A percentile compares a stretch with the other conserved stretches of the same genome.
Conservation (phyloP, 768 basidiomycete genomes). For the Harrya chromipes region DNA sequence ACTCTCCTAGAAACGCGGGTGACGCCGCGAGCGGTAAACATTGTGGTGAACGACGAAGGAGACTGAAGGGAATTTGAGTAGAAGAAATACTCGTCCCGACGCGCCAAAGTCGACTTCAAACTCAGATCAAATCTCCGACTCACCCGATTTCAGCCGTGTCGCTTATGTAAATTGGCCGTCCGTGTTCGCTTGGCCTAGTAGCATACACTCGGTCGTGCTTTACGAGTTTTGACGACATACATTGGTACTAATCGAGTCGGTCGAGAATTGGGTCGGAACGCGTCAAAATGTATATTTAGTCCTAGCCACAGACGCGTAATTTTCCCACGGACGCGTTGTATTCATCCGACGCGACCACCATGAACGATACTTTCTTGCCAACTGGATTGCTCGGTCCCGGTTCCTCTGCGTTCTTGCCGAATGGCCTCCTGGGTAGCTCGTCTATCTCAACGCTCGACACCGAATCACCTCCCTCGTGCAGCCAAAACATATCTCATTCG, state of each 20-base stretch:
- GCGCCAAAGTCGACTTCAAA: conserved; percentile 19
- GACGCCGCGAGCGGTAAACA: conserved; percentile 87
- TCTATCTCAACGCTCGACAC: neutral
- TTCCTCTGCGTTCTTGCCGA: conserved; percentile 25
- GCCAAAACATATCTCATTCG: conserved; percentile 1
- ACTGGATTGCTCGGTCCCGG: conserved; percentile 22
- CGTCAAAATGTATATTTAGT: no score
- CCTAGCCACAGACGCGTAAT: conserved; percentile 11
- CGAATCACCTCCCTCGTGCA: neutral
- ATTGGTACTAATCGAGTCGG: no score
- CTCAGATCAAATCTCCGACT: conserved; percentile 29
- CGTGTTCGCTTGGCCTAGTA: no score
- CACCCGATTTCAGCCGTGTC: conserved; percentile 29
- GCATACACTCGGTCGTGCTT: no score
- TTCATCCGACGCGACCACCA: conserved; percentile 8
- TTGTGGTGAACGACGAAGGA: conserved; percentile 43
- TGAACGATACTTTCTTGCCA: conserved; percentile 18
- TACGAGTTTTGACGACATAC: no score
- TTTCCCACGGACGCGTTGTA: conserved; percentile 19
- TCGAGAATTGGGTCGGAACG: no score
- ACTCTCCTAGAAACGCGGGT: conserved; percentile 86
- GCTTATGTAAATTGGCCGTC: conserved; percentile 21
- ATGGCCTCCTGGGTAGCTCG: conserved; percentile 29
- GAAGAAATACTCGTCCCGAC: conserved; percentile 32
- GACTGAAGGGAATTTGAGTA: conserved; percentile 13